Evolutionary conservation across 2,329 filamentous ascomycete species (phyloP).

Genomic region (Teratosphaeria nubilosa): DNA sequence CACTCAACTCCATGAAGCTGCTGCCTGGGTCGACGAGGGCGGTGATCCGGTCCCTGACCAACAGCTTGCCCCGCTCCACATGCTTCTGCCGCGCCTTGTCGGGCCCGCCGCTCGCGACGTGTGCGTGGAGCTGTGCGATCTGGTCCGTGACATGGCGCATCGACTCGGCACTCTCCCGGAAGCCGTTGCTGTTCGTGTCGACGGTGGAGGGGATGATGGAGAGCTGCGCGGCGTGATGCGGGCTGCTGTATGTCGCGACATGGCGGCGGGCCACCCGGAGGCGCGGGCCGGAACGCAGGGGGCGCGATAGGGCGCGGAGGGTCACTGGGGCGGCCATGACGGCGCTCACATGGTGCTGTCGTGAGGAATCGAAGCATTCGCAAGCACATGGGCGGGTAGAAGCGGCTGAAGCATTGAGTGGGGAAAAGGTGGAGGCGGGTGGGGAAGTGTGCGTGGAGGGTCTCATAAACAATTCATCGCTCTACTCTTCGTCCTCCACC

Average conservation of each 20-base stretch:
- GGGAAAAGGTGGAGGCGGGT: not conserved
- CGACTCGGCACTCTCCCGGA: constrained; percentile 66
- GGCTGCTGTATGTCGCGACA: constrained; percentile 68
- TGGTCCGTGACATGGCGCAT: constrained; percentile 65
- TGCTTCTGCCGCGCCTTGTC: constrained; percentile 82
- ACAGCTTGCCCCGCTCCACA: constrained; percentile 80
- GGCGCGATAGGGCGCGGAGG: not conserved
- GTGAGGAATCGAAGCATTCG: not conserved
- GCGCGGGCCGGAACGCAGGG: constrained; percentile 7
- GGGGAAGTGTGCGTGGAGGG: constrained; percentile 3
- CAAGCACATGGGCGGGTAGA: not conserved
- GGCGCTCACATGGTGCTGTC: constrained; percentile 4
- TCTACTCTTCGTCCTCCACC: not conserved
- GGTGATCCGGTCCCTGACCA: constrained; percentile 79
- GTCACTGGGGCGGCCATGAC: not conserved
- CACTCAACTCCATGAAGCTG: constrained; percentile 84
- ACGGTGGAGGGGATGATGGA: constrained; percentile 68
- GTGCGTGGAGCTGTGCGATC: constrained; percentile 59
- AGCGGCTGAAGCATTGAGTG: not conserved
- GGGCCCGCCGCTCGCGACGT: constrained; percentile 59
- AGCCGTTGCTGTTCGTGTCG: constrained; percentile 68
- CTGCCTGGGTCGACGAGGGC: constrained; percentile 82
- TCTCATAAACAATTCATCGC: not conserved
- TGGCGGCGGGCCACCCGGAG: constrained; percentile 21
- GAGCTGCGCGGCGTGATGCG: constrained; percentile 71